These are phyloP conservation scores for Halenospora varia DNA, from an alignment of 495 filamentous ascomycete genomes.

Conservation along the genomic window DNA sequence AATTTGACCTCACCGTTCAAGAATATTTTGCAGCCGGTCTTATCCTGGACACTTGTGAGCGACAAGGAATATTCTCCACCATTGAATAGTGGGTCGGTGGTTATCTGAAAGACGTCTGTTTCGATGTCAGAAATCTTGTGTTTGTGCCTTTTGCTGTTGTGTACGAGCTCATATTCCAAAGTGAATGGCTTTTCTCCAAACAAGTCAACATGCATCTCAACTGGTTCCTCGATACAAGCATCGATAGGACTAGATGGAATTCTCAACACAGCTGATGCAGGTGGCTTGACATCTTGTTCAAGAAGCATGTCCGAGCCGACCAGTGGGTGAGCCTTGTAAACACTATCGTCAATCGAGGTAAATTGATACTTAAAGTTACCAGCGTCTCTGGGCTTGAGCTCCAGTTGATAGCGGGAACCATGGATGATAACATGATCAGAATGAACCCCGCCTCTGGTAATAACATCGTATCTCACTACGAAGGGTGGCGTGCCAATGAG, in stretches of 20 bases:
- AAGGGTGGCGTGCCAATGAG: slow-evolving; percentile 90
- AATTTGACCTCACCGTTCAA: slow-evolving; percentile 79
- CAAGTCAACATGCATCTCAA: slow-evolving; percentile 67
- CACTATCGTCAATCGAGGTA: slow-evolving; percentile 68
- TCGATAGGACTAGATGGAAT: slow-evolving; percentile 40
- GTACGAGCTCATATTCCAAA: slow-evolving; percentile 92
- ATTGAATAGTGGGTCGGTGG: slow-evolving; percentile 63
- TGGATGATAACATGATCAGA: slow-evolving; percentile 37
- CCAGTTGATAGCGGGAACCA: slow-evolving; percentile 71
- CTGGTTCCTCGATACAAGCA: slow-evolving; percentile 77
- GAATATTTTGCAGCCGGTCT: slow-evolving; percentile 76
- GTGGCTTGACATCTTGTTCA: slow-evolving; percentile 88
- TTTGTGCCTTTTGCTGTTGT: slow-evolving; percentile 76
- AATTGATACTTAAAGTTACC: slow-evolving; percentile 88
- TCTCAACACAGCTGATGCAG: slow-evolving; percentile 73
- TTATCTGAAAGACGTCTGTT: slow-evolving; percentile 57
- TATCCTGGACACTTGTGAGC: slow-evolving; percentile 79
- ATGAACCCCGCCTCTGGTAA: slow-evolving; percentile 33
- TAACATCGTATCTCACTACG: slow-evolving; percentile 64
- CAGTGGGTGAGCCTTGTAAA: slow-evolving; percentile 65
- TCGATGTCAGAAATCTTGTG: slow-evolving; percentile 60
- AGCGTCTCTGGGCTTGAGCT: slow-evolving; percentile 75
- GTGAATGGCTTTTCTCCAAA: slow-evolving; percentile 80
- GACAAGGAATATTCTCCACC: slow-evolving; percentile 88
- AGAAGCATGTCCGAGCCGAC: slow-evolving; percentile 50